Evolutionary conservation across 495 filamentous ascomycete genomes (phyloP).

Genomic region (Daldinia childiae): DNA sequence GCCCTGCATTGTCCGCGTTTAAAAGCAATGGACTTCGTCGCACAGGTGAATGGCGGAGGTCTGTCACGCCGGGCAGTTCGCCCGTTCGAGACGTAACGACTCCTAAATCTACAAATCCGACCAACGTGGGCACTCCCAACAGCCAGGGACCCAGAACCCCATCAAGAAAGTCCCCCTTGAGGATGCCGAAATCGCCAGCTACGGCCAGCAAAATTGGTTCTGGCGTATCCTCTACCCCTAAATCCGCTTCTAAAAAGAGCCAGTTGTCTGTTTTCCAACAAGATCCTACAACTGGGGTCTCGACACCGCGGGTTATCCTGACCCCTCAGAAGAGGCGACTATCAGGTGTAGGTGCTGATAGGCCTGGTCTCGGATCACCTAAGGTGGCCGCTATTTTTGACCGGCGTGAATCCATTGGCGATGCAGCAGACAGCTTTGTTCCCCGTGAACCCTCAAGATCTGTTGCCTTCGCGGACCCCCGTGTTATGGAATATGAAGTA

Average conservation of each 20-base stretch:
- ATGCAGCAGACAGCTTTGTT: constrained; percentile 69
- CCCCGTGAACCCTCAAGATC: constrained; percentile 52
- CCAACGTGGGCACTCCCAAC: constrained; percentile 64
- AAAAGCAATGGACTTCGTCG: constrained; percentile 64
- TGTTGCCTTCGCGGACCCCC: constrained; percentile 74
- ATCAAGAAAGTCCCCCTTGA: constrained; percentile 60
- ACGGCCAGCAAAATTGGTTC: constrained; percentile 22
- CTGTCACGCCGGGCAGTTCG: constrained; percentile 54
- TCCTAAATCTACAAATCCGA: constrained; percentile 60
- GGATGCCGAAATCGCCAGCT: constrained; percentile 40
- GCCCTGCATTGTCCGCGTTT: constrained; percentile 65
- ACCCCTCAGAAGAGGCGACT: constrained; percentile 70
- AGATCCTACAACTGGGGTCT: constrained; percentile 64
- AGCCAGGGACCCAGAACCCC: constrained; percentile 61
- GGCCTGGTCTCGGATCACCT: constrained; percentile 80
- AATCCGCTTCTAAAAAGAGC: constrained; percentile 36
- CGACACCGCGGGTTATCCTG: constrained; percentile 70
- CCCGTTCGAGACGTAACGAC: constrained; percentile 47
- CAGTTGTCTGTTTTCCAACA: constrained; percentile 65
- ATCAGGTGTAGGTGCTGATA: constrained; percentile 79
- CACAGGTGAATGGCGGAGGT: constrained; percentile 53
- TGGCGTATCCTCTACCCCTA: constrained; percentile 25
- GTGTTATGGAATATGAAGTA: constrained; percentile 72
- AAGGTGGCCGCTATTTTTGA: constrained; percentile 77
- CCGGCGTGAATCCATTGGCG: constrained; percentile 74